phyloP scores from a whole-genome alignment of 371 early-diverging fungal species.

The Apophysomyces ossiformis region DNA sequence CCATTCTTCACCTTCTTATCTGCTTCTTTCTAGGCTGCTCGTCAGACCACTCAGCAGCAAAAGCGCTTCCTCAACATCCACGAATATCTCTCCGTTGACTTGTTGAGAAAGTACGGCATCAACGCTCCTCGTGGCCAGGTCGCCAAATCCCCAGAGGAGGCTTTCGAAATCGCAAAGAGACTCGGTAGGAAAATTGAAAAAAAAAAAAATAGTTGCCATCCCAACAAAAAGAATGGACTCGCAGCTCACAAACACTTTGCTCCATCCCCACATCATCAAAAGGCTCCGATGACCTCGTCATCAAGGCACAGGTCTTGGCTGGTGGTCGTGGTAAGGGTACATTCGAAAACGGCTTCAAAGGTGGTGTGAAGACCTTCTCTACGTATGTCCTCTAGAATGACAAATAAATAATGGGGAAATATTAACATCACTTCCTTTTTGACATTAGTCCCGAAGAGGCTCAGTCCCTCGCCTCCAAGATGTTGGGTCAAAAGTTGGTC shows the following conservation, averaged over 20 bases:
- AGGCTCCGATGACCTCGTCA: slow-evolving; percentile 88
- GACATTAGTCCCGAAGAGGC: slow-evolving; percentile 81
- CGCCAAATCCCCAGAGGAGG: slow-evolving; percentile 89
- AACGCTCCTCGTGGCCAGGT: slow-evolving; percentile 90
- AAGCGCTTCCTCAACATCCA: slow-evolving; percentile 95
- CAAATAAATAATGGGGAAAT: too few species aligned
- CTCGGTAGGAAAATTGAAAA: slow-evolving; percentile 62
- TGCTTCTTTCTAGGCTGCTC: slow-evolving; percentile 42
- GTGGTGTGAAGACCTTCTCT: slow-evolving; percentile 94
- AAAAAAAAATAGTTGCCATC: too few species aligned
- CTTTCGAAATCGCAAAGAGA: slow-evolving; percentile 82
- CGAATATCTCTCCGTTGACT: slow-evolving; percentile 93
- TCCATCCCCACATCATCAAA: slow-evolving; percentile 6
- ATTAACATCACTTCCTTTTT: too few species aligned
- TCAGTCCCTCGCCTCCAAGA: slow-evolving; percentile 87
- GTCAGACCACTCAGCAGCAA: slow-evolving; percentile 66
- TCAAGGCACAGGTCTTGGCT: slow-evolving; percentile 99
- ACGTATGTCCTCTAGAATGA: slow-evolving; percentile 66
- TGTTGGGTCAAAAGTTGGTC: slow-evolving; percentile 95
- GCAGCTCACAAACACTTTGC: too few species aligned
- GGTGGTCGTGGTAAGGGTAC: slow-evolving; percentile 99
- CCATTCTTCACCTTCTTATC: slow-evolving; percentile 3
- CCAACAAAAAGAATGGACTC: too few species aligned
- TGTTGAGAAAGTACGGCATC: slow-evolving; percentile 91
- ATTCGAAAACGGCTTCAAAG: slow-evolving; percentile 94